Percentiles rank a stretch among this genome's conserved stretches.
Evolutionary conservation across 306 rosid species (phyloP).

Genomic region (Medicago lupulina): DNA sequence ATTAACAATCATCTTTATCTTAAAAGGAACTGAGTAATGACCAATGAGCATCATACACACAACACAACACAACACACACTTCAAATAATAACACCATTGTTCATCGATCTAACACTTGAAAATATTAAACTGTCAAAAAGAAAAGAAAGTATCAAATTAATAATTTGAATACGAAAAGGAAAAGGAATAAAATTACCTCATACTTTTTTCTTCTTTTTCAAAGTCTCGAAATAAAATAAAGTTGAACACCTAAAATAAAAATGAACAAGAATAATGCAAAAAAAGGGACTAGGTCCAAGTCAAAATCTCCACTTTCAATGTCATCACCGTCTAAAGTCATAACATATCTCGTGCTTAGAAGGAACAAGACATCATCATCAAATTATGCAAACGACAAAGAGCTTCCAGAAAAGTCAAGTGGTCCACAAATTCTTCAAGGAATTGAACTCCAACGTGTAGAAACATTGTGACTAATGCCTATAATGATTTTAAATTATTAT

Average conservation of each 20-base stretch:
- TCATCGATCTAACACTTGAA: background rate
- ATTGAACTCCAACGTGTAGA: background rate
- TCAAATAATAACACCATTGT: too few relatives aligned
- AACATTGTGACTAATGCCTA: background rate
- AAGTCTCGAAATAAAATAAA: background rate
- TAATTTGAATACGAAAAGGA: background rate
- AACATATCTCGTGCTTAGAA: background rate
- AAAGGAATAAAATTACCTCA: background rate
- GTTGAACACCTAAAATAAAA: background rate
- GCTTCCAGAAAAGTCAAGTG: background rate
- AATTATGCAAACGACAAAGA: background rate
- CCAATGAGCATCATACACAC: background rate
- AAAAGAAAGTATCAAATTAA: background rate
- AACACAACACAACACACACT: too few relatives aligned
- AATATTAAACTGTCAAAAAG: too few relatives aligned
- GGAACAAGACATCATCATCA: background rate
- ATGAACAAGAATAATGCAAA: background rate
- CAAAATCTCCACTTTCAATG: background rate
- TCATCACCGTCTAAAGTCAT: slow-evolving; percentile 13
- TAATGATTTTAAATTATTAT: background rate
- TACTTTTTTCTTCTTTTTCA: background rate
- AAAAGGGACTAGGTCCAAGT: slow-evolving; percentile 13
- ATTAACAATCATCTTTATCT: background rate
- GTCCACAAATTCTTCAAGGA: background rate
- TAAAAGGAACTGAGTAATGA: background rate